phyloP scores from a whole-genome alignment of 2,329 filamentous ascomycete genomes.

The Claviceps cyperi region DNA sequence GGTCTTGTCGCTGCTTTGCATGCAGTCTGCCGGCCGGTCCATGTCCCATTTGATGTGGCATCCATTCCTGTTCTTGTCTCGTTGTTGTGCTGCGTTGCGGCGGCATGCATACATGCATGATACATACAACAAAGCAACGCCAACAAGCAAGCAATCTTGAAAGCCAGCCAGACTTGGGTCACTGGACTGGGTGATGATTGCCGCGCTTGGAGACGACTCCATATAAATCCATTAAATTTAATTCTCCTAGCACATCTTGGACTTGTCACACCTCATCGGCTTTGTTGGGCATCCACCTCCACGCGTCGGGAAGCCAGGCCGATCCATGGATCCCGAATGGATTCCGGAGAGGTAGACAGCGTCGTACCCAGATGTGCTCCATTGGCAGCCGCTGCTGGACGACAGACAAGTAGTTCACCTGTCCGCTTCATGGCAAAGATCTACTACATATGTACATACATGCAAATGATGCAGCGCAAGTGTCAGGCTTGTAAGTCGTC shows the following conservation, averaged over 20 bases:
- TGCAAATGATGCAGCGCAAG: too few relatives aligned
- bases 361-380: constrained; percentile 5
- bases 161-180: background rate
- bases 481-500: too few relatives aligned
- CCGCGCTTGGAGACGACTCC: background rate
- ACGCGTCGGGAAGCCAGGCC: constrained; percentile 3
- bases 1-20: background rate
- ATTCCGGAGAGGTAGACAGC: constrained; percentile 1
- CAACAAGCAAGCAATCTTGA: too few relatives aligned
- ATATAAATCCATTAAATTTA: background rate
- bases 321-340: constrained; percentile 3
- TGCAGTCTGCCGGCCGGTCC: background rate
- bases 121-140: too few relatives aligned
- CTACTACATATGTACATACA: background rate
- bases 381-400: background rate
- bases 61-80: background rate
- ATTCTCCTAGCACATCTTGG: background rate
- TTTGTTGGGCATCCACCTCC: constrained; percentile 3
- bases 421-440: too few relatives aligned
- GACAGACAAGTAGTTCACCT: background rate
- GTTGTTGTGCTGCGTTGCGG: background rate
- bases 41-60: background rate
- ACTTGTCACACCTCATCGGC: background rate
- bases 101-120: too few relatives aligned
- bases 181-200: background rate